Percentiles rank a stretch among this genome's conserved stretches.
Evolutionary conservation across 495 filamentous ascomycete genomes (phyloP).

Genomic region (Penicillium odoratum): DNA sequence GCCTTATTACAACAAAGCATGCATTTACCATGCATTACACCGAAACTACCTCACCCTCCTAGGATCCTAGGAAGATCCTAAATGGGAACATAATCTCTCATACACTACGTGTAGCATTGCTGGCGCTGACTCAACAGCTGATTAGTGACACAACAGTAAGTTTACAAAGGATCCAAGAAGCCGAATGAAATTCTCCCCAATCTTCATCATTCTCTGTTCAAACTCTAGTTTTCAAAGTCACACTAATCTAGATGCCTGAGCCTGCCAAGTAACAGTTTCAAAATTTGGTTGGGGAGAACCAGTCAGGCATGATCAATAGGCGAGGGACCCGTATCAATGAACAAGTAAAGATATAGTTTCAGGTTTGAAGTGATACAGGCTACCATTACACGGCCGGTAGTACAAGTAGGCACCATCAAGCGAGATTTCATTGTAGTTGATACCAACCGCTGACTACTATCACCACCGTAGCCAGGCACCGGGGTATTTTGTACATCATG

Average conservation of each 20-base stretch:
- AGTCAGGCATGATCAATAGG: conserved; percentile 7
- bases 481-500: conserved; percentile 22
- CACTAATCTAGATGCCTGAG: background rate
- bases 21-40: background rate
- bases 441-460: conserved; percentile 20
- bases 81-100: background rate
- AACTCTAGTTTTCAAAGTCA: background rate
- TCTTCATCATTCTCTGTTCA: background rate
- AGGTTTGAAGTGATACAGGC: conserved; percentile 24
- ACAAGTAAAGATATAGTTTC: conserved; percentile 9
- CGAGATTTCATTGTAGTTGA: conserved; percentile 33
- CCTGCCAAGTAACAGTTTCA: background rate
- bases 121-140: conserved; percentile 1
- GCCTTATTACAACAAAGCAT: background rate
- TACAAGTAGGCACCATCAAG: conserved; percentile 30
- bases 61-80: background rate
- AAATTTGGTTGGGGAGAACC: background rate
- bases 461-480: conserved; percentile 11
- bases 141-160: background rate
- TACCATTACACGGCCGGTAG: conserved; percentile 30
- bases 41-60: background rate
- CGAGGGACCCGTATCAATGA: conserved; percentile 5
- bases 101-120: background rate
- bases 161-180: background rate
- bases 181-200: background rate